Percentiles rank a stretch among this genome's conserved stretches.
Evolutionary conservation across 805 yeast genomes (phyloP).

Genomic region (Deakozyma indianensis): DNA sequence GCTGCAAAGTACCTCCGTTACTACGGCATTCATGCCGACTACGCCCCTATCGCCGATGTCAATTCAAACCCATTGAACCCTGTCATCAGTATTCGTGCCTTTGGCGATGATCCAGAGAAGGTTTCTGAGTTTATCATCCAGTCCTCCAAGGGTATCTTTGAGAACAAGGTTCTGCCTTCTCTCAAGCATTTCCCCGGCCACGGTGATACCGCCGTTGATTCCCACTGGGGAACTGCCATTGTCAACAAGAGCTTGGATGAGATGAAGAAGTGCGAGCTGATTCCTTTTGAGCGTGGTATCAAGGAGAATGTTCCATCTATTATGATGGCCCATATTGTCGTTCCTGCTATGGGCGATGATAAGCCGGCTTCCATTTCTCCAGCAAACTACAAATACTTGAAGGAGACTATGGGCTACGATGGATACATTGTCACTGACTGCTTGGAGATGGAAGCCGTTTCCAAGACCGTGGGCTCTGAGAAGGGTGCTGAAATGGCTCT

Average conservation of each 20-base stretch:
- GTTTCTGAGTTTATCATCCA: constrained; percentile 36
- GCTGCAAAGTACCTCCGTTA: constrained; percentile 34
- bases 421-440: constrained; percentile 48
- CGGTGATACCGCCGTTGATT: constrained; percentile 42
- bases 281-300: constrained; percentile 35
- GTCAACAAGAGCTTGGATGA: constrained; percentile 37
- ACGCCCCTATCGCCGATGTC: constrained; percentile 48
- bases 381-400: constrained; percentile 31
- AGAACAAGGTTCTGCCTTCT: constrained; percentile 36
- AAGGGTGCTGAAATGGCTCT: constrained; percentile 45
- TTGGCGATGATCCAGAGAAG: constrained; percentile 40
- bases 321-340: constrained; percentile 42
- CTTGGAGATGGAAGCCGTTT: constrained; percentile 43
- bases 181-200: constrained; percentile 54
- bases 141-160: constrained; percentile 35
- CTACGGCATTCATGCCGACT: constrained; percentile 36
- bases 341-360: constrained; percentile 34
- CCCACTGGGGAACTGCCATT: constrained; percentile 39
- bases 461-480: constrained; percentile 40
- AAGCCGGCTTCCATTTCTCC: constrained; percentile 47
- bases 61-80: constrained; percentile 39
- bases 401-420: constrained; percentile 33
- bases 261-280: constrained; percentile 30
- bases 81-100: constrained; percentile 41
- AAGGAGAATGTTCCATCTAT: constrained; percentile 35